These are phyloP conservation scores for Chrysoporthe puriensis DNA, from an alignment of 2,329 filamentous ascomycete species.

Conservation along the genomic window DNA sequence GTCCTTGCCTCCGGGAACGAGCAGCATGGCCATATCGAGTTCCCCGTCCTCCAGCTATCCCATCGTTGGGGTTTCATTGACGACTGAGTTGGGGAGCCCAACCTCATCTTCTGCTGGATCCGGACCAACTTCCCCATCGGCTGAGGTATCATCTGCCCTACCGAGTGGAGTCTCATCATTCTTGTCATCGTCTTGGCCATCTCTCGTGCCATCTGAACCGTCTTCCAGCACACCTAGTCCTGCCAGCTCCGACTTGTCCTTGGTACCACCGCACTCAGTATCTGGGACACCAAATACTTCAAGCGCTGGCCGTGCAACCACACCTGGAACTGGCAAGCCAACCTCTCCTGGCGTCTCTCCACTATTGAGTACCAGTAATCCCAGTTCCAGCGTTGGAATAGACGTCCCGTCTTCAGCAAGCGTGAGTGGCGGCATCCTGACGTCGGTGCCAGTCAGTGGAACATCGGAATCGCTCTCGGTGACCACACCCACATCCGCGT, in stretches of 20 bases:
- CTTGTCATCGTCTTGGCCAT: neutral
- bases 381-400: neutral
- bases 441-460: neutral
- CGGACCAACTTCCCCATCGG: neutral
- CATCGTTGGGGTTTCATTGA: neutral
- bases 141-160: neutral
- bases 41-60: neutral
- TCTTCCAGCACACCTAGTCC: neutral
- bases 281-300: neutral
- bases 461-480: neutral
- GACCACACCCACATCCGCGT: neutral
- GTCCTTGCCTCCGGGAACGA: neutral
- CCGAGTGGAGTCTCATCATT: neutral
- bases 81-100: neutral
- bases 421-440: neutral
- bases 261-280: neutral
- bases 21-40: neutral
- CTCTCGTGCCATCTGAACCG: neutral
- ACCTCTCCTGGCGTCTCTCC: neutral
- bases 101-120: neutral
- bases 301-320: conserved; percentile 1
- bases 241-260: neutral
- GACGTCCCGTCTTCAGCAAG: conserved; percentile 3
- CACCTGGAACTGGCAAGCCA: neutral
- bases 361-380: neutral